A percentile compares a stretch with the other conserved stretches of the same genome.
Evolutionary conservation across 2,329 filamentous ascomycete species (phyloP).

Genomic region (Nothopassalora personata): DNA sequence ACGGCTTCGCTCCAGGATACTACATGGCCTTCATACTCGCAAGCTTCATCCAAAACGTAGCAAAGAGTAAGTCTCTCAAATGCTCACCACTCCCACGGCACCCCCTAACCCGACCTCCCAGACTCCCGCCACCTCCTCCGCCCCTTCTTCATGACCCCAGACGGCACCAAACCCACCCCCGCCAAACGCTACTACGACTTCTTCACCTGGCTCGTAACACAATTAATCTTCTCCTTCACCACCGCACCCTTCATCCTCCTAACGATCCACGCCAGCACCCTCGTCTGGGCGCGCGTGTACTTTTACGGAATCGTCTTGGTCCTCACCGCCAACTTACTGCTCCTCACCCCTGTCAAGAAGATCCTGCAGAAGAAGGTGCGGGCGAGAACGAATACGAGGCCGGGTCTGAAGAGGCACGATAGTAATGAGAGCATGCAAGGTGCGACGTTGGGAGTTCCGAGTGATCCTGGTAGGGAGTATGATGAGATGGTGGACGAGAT

Average conservation of each 20-base stretch:
- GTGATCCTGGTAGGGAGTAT: conserved; percentile 68
- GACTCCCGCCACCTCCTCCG: conserved; percentile 85
- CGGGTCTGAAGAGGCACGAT: conserved; percentile 24
- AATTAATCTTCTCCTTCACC: conserved; percentile 76
- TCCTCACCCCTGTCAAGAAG: conserved; percentile 70
- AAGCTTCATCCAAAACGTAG: conserved; percentile 84
- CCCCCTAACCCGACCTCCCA: conserved; percentile 35
- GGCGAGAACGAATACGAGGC: conserved; percentile 27
- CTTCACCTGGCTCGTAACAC: conserved; percentile 68
- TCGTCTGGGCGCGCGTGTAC: conserved; percentile 79
- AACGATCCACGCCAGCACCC: conserved; percentile 61
- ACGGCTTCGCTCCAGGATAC: conserved; percentile 96
- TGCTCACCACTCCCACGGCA: neutral
- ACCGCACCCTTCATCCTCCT: conserved; percentile 83
- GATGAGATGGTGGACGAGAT: conserved; percentile 75
- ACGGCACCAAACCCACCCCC: conserved; percentile 61
- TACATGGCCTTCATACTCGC: conserved; percentile 87
- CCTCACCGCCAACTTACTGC: conserved; percentile 62
- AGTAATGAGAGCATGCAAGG: conserved; percentile 36
- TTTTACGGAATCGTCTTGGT: conserved; percentile 77
- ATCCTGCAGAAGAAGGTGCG: conserved; percentile 37
- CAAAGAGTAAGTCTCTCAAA: conserved; percentile 69
- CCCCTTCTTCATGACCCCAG: conserved; percentile 83
- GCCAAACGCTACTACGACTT: conserved; percentile 84
- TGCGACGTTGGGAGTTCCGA: conserved; percentile 68